Evolutionary conservation across 31 red algal species (phyloP).

Genomic region (Odonthalia washingtoniensis): DNA sequence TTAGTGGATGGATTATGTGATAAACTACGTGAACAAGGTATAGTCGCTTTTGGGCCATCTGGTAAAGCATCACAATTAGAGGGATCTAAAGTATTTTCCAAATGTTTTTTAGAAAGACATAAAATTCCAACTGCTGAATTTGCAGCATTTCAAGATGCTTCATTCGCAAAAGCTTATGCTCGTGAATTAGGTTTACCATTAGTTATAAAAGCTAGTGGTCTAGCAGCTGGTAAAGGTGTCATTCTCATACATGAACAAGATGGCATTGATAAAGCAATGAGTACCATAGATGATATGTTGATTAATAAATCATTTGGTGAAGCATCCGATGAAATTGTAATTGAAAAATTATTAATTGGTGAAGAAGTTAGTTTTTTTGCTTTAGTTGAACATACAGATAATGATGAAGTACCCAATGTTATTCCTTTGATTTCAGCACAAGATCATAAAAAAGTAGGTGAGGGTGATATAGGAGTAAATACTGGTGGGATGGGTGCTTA

Average conservation of each 20-base stretch:
- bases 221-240: conserved; percentile 98
- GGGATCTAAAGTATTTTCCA: conserved; percentile 92
- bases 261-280: conserved; percentile 66
- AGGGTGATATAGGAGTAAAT: conserved; percentile 93
- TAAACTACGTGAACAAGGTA: conserved; percentile 49
- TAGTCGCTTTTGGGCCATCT: conserved; percentile 87
- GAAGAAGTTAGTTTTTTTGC: conserved; percentile 96
- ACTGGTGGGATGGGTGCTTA: conserved; percentile 99
- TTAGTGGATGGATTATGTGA: conserved; percentile 90
- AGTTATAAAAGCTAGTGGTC: conserved; percentile 96
- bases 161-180: conserved; percentile 68
- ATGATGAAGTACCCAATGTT: conserved; percentile 69
- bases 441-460: conserved; percentile 91
- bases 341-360: conserved; percentile 92
- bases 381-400: conserved; percentile 87
- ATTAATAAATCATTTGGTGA: conserved; percentile 70
- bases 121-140: conserved; percentile 93
- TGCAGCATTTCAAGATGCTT: conserved; percentile 61
- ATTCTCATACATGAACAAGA: conserved; percentile 83
- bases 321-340: conserved; percentile 77
- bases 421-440: conserved; percentile 87
- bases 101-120: conserved; percentile 87
- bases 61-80: conserved; percentile 84
- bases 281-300: conserved; percentile 77
- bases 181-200: conserved; percentile 63